phyloP scores from a whole-genome alignment of 345 rosid species.

The Eucalyptus sp. region DNA sequence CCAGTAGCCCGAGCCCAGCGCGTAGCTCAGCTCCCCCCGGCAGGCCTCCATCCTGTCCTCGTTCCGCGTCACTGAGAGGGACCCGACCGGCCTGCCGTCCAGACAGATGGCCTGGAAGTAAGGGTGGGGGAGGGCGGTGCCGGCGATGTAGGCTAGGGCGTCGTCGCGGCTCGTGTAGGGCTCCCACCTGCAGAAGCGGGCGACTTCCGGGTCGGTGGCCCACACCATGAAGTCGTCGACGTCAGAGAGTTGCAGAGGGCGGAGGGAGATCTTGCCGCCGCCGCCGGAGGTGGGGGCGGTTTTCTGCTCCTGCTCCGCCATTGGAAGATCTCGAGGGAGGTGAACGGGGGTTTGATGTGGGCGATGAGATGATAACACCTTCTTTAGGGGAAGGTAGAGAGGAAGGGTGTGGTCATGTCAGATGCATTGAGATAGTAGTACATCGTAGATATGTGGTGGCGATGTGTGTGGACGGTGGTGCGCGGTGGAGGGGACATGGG shows the following conservation, averaged over 20 bases:
- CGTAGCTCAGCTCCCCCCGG: slow-evolving; percentile 18
- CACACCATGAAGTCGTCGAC: slow-evolving; percentile 59
- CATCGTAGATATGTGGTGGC: neutral
- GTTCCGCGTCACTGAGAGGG: slow-evolving; percentile 33
- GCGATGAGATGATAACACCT: neutral
- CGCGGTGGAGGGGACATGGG: neutral
- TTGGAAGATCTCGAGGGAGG: neutral
- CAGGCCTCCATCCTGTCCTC: slow-evolving; percentile 1
- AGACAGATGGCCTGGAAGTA: slow-evolving; percentile 58
- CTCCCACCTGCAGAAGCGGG: slow-evolving; percentile 47
- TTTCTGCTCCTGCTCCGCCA: neutral
- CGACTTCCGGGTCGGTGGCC: slow-evolving; percentile 38
- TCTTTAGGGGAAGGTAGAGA: neutral
- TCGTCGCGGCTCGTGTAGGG: slow-evolving; percentile 43
- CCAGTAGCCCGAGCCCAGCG: slow-evolving; percentile 12
- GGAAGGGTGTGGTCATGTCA: neutral
- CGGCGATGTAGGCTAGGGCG: slow-evolving; percentile 19
- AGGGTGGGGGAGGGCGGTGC: slow-evolving; percentile 33
- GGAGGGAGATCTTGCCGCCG: slow-evolving; percentile 9
- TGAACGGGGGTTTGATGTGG: neutral
- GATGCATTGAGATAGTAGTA: neutral
- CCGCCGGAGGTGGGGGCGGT: neutral
- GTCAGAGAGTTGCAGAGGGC: slow-evolving; percentile 33
- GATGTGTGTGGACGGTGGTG: neutral
- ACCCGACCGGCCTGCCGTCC: slow-evolving; percentile 33